A percentile compares a stretch with the other conserved stretches of the same genome.
Evolutionary conservation across 495 filamentous ascomycete species (phyloP).

Genomic region (Tuber microsphaerosporum): DNA sequence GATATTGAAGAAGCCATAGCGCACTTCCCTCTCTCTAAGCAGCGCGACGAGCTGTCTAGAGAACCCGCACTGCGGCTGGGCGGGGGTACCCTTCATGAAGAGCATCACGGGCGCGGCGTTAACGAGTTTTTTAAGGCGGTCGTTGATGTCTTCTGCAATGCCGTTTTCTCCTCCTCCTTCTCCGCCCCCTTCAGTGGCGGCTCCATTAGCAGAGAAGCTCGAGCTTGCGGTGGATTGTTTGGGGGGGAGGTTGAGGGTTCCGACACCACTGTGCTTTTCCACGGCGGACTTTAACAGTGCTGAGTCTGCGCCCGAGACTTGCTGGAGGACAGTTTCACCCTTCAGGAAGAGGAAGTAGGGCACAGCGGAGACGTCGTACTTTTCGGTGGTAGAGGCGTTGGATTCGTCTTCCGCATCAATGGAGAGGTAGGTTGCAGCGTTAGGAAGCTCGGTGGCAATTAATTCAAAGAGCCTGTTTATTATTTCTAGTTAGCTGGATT

Average conservation of each 20-base stretch:
- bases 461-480: slow-evolving; percentile 61
- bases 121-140: slow-evolving; percentile 69
- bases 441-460: slow-evolving; percentile 69
- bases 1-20: slow-evolving; percentile 99
- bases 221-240: slow-evolving; percentile 38
- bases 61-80: slow-evolving; percentile 88
- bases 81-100: slow-evolving; percentile 91
- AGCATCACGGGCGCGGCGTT: slow-evolving; percentile 96
- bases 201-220: slow-evolving; percentile 12
- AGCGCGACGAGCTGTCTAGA: slow-evolving; percentile 79
- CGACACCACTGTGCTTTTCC: slow-evolving; percentile 60
- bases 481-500: background rate
- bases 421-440: slow-evolving; percentile 63
- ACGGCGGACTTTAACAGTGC: slow-evolving; percentile 72
- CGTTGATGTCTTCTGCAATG: slow-evolving; percentile 59
- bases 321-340: slow-evolving; percentile 63
- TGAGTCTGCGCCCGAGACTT: slow-evolving; percentile 80
- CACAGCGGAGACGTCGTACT: slow-evolving; percentile 87
- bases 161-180: slow-evolving; percentile 49
- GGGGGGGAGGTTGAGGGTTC: slow-evolving; percentile 31
- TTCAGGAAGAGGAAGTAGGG: slow-evolving; percentile 80
- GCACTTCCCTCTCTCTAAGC: slow-evolving; percentile 75
- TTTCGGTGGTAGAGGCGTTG: slow-evolving; percentile 43
- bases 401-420: slow-evolving; percentile 45
- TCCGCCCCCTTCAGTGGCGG: slow-evolving; percentile 39